Evolutionary conservation across 352 stramenopile species (phyloP), one percentile per base, ranked within the genome.

Genomic region (Phytophthora sansomeana): DNA sequence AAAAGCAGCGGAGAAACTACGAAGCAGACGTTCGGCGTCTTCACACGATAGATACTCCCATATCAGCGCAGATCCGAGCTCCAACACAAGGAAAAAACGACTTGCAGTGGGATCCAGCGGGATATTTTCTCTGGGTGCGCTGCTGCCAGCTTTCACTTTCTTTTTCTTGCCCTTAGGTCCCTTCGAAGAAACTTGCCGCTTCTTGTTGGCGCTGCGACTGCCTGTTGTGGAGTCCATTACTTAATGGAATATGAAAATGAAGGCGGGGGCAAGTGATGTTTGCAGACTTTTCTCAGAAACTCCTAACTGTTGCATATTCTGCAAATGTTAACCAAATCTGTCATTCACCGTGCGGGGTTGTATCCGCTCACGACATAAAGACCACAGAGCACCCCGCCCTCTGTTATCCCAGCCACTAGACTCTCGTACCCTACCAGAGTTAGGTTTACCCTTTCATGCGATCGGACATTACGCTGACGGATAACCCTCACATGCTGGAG

Each of bases 71-170:
- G 38, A 29, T 6, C 53, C 41, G 11, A 61, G 41, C 41, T 61
- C 53, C 17, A 61, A 35, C n/a, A 61, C 17, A 5, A 17, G 17
- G 48, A 35, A 57, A 13, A 57, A 16, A 0, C 17, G 49, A 57
- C 30, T 6, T 30, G 21, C 16, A 41, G 49, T 1, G 39, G 49
- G 33, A 57, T 41, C 13, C 5, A 41, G 30, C 46, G 41, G 36
- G 36, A 43, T 14, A 24, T 21, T 43, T 16, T 21, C 16, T 13
- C 36, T 43, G 4, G 36, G 36, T 21, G 13, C 36, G 16, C 16
- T 43, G 36, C 10, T 8, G 9, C 10, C 1, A 43, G 16, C 36
- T 21, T 43, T 43, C 36, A 21, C 16, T 16, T 24, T 43, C 36
- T 43, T 43, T 13, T 43, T 24, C 14, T 43, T 43, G 14, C 36